Evolutionary conservation across 2,329 filamentous ascomycete genomes (phyloP).

Genomic region (Corniculantispora saksenae): DNA sequence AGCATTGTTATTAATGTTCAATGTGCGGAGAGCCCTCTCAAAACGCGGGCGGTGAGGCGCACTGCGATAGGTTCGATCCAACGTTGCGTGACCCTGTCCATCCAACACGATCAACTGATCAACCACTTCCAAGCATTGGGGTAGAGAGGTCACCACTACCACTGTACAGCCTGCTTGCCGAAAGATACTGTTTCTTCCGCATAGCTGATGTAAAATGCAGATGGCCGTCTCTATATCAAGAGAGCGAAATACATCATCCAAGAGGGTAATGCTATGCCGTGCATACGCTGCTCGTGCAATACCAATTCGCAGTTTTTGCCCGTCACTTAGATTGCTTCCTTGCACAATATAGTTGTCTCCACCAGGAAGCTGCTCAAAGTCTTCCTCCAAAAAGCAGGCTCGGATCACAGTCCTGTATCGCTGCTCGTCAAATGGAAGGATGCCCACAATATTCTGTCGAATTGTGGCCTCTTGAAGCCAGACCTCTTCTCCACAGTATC

Average conservation of each 20-base stretch:
- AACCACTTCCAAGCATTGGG: not conserved
- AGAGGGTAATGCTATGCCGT: not conserved
- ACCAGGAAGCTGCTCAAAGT: not conserved
- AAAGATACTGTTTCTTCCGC: not conserved
- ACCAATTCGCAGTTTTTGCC: not conserved
- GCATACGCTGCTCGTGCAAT: constrained; percentile 17
- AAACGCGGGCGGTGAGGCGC: not conserved
- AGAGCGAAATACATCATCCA: constrained; percentile 22
- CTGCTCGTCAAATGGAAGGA: not conserved
- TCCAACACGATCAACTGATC: not conserved
- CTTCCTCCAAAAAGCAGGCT: not conserved
- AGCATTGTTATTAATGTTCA: not conserved
- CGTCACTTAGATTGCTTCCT: not conserved
- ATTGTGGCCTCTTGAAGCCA: not conserved
- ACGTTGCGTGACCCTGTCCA: not conserved
- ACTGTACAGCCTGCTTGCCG: not conserved
- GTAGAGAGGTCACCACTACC: not conserved
- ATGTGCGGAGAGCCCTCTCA: not conserved
- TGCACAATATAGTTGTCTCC: not conserved
- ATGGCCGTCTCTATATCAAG: constrained; percentile 10
- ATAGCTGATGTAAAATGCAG: not conserved
- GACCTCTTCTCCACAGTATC: not conserved
- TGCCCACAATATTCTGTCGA: not conserved
- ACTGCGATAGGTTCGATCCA: not conserved
- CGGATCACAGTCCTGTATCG: not conserved